phyloP scores from a whole-genome alignment of 495 filamentous ascomycete genomes.

The Tuber microsphaerosporum region DNA sequence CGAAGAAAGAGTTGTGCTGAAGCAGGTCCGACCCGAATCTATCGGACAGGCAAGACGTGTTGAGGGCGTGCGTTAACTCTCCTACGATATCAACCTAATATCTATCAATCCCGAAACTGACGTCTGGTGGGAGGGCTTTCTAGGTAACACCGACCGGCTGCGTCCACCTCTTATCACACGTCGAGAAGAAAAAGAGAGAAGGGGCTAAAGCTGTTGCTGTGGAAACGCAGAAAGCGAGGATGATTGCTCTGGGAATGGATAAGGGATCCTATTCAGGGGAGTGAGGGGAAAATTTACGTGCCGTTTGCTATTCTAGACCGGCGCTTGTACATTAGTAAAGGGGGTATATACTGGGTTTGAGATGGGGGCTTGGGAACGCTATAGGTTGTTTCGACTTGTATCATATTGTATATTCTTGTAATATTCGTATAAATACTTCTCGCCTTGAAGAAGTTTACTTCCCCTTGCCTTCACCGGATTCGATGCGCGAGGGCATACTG shows the following conservation, averaged over 20 bases:
- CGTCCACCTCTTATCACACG: constrained; percentile 52
- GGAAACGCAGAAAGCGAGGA: constrained; percentile 18
- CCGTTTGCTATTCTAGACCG: background rate
- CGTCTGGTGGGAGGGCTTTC: background rate
- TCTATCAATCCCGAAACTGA: background rate
- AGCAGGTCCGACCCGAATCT: constrained; percentile 64
- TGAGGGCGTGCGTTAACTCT: constrained; percentile 57
- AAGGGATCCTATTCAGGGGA: background rate
- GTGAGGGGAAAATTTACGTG: background rate
- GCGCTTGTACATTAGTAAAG: background rate
- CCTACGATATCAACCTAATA: background rate
- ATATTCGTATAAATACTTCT: background rate
- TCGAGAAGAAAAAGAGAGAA: constrained; percentile 34
- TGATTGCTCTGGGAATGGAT: constrained; percentile 17
- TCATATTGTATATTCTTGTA: background rate
- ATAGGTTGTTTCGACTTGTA: background rate
- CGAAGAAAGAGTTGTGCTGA: constrained; percentile 68
- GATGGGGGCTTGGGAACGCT: background rate
- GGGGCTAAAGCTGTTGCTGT: constrained; percentile 22
- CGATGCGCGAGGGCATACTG: background rate
- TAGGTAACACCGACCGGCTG: constrained; percentile 55
- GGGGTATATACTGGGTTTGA: background rate
- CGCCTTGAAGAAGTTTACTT: background rate
- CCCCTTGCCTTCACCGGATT: background rate
- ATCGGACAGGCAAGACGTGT: constrained; percentile 82